phyloP scores from a whole-genome alignment of 345 rosid genomes.

The Fremontodendron californicum region DNA sequence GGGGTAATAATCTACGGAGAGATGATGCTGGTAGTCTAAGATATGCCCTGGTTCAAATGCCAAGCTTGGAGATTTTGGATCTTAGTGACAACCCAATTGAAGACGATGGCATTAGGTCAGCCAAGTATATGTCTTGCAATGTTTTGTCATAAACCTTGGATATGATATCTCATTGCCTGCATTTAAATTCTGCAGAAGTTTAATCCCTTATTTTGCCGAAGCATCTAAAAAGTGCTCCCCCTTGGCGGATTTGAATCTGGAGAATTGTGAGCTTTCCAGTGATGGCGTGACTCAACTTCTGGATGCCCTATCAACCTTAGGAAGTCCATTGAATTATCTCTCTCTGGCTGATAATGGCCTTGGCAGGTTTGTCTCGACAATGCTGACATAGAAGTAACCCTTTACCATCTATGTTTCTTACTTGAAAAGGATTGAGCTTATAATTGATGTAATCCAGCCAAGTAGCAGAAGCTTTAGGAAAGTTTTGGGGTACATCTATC shows the following conservation, averaged over 20 bases:
- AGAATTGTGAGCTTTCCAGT: slow-evolving; percentile 69
- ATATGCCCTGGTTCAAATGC: slow-evolving; percentile 53
- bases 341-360: slow-evolving; percentile 78
- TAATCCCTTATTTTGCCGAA: slow-evolving; percentile 58
- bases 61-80: slow-evolving; percentile 68
- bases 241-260: slow-evolving; percentile 59
- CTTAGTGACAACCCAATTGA: slow-evolving; percentile 77
- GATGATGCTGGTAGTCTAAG: slow-evolving; percentile 61
- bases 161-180: slow-evolving; percentile 24
- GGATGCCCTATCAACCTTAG: slow-evolving; percentile 42
- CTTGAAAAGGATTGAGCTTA: slow-evolving; percentile 15
- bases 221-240: slow-evolving; percentile 39
- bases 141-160: background rate
- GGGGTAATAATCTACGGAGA: slow-evolving; percentile 70
- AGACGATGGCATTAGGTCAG: slow-evolving; percentile 78
- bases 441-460: slow-evolving; percentile 43
- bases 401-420: slow-evolving; percentile 4
- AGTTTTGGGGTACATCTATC: slow-evolving; percentile 37
- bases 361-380: slow-evolving; percentile 52
- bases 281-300: slow-evolving; percentile 58
- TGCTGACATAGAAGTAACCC: slow-evolving; percentile 11
- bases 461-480: slow-evolving; percentile 57
- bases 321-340: slow-evolving; percentile 48
- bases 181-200: slow-evolving; percentile 49
- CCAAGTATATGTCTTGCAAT: slow-evolving; percentile 8